Evolutionary conservation across 148 eudicot genomes (phyloP), one percentile per base, ranked within the genome.

Genomic region (Tetragonia tetragonoides): DNA sequence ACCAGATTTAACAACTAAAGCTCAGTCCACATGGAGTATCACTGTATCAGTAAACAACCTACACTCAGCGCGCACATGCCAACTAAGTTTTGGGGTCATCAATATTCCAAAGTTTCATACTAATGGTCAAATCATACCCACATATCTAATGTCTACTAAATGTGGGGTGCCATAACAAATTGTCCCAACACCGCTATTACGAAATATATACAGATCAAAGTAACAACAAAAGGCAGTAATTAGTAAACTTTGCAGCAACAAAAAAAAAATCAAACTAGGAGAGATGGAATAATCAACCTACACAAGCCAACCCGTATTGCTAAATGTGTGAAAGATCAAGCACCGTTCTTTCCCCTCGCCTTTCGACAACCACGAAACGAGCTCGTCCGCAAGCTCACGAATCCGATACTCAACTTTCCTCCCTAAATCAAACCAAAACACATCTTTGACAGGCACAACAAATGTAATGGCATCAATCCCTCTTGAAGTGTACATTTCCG

Each of bases 241-340:
- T 38, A 21, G 51, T 18, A 51, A 28, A 61, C 64, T 47, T 41
- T 54, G 63, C 44, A 59, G 24, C 16, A 53, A 20, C n/a, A 40
- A 75, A 53, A 10, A 15, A 15, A 37, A 73, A 65, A 80, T 23
- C 4, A 51, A 59, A 54, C 7, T 17, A 44, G 16, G 28, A 14
- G 5, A 23, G 53, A 16, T 60, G 38, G 34, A 66, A 15, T 24
- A 54, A 78, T 79, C 74, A 87, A 89, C 92, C 92, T 89, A 96
- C 98, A 87, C 98, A 86, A 96, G 95, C 99, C 99, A 96, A 73
- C 99, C 99, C 14, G 99, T 93, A 39, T 89, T 93, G 77, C 99
- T 96, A 73, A 91, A 96, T 16, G 98, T 91, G n/a, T 96, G 99
- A 71, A 96, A 91, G 34, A 96, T 53, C 88, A 96, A 85, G 37